Evolutionary conservation across 2,329 filamentous ascomycete genomes (phyloP).

Genomic region (Trichoderma sp.): DNA sequence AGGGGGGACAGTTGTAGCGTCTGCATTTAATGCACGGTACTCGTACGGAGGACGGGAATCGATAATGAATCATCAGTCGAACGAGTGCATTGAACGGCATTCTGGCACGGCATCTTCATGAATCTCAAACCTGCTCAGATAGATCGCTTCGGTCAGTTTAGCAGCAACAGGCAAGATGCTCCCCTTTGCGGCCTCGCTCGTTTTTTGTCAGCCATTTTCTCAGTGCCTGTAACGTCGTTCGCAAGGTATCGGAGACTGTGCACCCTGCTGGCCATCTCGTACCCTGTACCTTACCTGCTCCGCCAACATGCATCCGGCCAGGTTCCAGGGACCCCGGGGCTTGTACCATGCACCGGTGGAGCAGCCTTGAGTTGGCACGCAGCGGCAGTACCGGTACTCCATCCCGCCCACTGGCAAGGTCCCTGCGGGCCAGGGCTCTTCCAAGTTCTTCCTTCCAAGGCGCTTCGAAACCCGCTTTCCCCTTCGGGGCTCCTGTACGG

Average conservation of each 20-base stretch:
- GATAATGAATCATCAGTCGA: too few species aligned
- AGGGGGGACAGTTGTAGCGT: neutral
- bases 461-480: neutral
- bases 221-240: neutral
- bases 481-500: neutral
- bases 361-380: slow-evolving; percentile 16
- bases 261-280: slow-evolving; percentile 15
- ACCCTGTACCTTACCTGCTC: neutral
- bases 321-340: neutral
- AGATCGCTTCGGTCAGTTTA: too few species aligned
- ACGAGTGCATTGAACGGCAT: too few species aligned
- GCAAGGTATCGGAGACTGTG: neutral
- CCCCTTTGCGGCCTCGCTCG: neutral
- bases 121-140: too few species aligned
- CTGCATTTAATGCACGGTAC: too few species aligned
- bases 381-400: slow-evolving; percentile 20
- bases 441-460: too few species aligned
- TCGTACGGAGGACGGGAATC: neutral
- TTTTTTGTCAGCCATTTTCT: neutral
- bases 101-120: too few species aligned
- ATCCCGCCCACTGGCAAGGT: slow-evolving; percentile 2
- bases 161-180: too few species aligned
- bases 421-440: neutral
- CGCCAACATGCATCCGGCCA: slow-evolving; percentile 6
- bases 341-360: slow-evolving; percentile 8